These are phyloP conservation scores for Jatropha curcas DNA, from an alignment of 345 rosid genomes.

Conservation along the genomic window DNA sequence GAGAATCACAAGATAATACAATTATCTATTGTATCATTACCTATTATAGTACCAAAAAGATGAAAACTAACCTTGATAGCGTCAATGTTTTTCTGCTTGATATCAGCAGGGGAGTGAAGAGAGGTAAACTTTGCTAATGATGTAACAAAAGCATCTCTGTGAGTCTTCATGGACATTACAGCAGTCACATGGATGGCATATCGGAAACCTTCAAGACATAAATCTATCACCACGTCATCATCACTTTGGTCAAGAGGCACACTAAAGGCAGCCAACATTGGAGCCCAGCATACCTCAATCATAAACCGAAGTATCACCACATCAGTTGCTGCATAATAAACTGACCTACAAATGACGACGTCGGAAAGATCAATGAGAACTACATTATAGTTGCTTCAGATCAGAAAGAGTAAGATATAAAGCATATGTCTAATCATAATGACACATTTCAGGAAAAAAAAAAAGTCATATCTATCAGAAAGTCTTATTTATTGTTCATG, in stretches of 20 bases:
- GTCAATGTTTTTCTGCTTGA: slow-evolving; percentile 87
- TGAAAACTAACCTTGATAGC: slow-evolving; percentile 76
- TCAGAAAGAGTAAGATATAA: too few relatives aligned
- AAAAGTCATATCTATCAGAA: not conserved
- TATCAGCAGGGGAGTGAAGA: slow-evolving; percentile 97
- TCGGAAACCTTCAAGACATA: slow-evolving; percentile 96
- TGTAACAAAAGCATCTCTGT: slow-evolving; percentile 98
- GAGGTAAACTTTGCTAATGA: slow-evolving; percentile 98
- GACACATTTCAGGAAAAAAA: not conserved
- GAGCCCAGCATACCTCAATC: slow-evolving; percentile 99
- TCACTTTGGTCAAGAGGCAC: slow-evolving; percentile 99
- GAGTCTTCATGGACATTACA: slow-evolving; percentile 99
- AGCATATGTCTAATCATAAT: too few relatives aligned
- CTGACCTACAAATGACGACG: slow-evolving; percentile 77
- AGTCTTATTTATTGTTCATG: not conserved
- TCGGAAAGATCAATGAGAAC: slow-evolving; percentile 30
- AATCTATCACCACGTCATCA: slow-evolving; percentile 75
- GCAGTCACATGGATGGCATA: slow-evolving; percentile 94
- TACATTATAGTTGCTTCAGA: not conserved
- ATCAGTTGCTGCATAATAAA: slow-evolving; percentile 98
- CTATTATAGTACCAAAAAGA: not conserved
- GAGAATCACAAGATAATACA: not conserved
- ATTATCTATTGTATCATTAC: not conserved
- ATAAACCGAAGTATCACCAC: slow-evolving; percentile 93
- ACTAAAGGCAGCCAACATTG: slow-evolving; percentile 99